These are phyloP conservation scores for Puccinia brachypodii DNA, from an alignment of 1,284 basidiomycete species.

Conservation along the genomic window DNA sequence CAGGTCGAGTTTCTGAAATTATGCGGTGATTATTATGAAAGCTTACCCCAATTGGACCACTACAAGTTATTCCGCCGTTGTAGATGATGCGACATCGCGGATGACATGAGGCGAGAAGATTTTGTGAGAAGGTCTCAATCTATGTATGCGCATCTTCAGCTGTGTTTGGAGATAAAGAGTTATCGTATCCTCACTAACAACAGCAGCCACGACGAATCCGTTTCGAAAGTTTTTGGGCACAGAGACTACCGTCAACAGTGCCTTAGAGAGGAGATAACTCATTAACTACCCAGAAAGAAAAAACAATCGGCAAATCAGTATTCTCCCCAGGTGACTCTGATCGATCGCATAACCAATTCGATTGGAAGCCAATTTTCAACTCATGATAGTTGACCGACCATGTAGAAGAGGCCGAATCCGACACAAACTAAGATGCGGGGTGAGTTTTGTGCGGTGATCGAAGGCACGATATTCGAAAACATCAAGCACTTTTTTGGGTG, in stretches of 20 bases:
- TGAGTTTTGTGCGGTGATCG: conserved; percentile 36
- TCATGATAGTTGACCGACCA: neutral
- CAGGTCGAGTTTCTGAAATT: neutral
- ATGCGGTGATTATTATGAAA: neutral
- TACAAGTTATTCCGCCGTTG: neutral
- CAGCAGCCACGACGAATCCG: conserved; percentile 37
- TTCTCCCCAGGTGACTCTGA: neutral
- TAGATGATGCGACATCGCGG: neutral
- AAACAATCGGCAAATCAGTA: neutral
- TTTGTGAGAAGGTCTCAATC: neutral
- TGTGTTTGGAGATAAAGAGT: neutral
- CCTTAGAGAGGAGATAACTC: conserved; percentile 26
- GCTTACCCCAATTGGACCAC: conserved; percentile 44
- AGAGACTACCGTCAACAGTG: conserved; percentile 7
- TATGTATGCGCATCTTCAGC: neutral
- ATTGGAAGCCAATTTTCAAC: neutral
- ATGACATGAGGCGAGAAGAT: neutral
- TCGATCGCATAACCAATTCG: neutral
- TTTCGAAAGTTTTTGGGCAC: conserved; percentile 31
- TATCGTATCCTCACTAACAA: neutral
- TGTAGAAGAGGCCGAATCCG: conserved; percentile 28
- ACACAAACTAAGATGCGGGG: conserved; percentile 14
- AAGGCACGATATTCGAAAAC: conserved; percentile 36
- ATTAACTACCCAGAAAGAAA: neutral
- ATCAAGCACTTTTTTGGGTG: conserved; percentile 21